These are phyloP conservation scores for Tardiomyces blankii DNA, from an alignment of 1,139 yeast species.

Conservation along the genomic window DNA sequence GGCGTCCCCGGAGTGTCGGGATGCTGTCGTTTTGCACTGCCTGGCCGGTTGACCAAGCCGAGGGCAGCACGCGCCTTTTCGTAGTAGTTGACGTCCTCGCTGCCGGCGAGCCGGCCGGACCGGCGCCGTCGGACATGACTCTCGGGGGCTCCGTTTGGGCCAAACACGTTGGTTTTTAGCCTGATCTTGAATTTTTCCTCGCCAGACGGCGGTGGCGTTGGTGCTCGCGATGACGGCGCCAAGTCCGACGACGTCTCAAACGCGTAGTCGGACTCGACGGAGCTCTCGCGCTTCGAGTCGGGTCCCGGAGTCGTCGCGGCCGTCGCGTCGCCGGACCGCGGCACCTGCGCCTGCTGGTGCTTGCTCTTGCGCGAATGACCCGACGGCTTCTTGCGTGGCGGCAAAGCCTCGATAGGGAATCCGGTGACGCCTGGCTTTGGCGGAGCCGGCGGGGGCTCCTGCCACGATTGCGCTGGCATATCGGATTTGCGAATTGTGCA, in stretches of 20 bases:
- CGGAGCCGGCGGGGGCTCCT: slow-evolving; percentile 48
- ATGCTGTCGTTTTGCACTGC: background rate
- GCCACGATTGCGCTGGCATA: slow-evolving; percentile 23
- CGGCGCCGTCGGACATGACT: background rate
- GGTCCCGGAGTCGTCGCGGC: too few species aligned
- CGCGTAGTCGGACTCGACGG: slow-evolving; percentile 9
- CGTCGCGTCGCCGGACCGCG: background rate
- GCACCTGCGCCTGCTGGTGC: background rate
- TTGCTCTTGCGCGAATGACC: slow-evolving; percentile 35
- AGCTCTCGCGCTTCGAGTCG: slow-evolving; percentile 7
- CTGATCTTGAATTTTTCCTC: slow-evolving; percentile 18
- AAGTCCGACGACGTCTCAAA: slow-evolving; percentile 7
- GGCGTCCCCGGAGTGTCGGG: background rate
- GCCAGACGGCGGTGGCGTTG: slow-evolving; percentile 2
- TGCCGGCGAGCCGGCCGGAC: background rate
- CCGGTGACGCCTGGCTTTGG: slow-evolving; percentile 53
- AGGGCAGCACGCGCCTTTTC: slow-evolving; percentile 10
- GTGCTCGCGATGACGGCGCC: background rate
- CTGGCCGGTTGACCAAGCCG: slow-evolving; percentile 6
- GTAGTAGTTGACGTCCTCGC: slow-evolving; percentile 6
- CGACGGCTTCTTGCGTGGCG: slow-evolving; percentile 35
- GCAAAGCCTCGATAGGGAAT: slow-evolving; percentile 50
- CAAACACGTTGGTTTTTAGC: slow-evolving; percentile 26
- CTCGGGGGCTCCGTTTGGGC: background rate
- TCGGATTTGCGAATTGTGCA: too few species aligned